Percentiles rank a stretch among this genome's conserved stretches.
Conservation (phyloP, 768 basidiomycete genomes). For the Tylopilus felleus region DNA sequence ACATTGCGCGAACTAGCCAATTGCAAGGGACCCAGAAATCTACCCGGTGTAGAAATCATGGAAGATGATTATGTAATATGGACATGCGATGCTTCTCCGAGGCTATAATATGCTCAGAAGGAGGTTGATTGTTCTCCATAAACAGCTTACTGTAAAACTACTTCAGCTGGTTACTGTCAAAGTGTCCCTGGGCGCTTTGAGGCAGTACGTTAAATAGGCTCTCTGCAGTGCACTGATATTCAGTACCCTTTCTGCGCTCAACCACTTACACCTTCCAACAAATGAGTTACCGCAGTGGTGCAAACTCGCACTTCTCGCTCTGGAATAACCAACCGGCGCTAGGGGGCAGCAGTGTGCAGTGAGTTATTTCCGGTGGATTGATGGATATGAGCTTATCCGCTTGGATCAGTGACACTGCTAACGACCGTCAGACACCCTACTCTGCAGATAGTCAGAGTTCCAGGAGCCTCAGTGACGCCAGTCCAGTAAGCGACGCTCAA, state of each 20-base stretch:
- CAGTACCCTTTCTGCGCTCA: background rate
- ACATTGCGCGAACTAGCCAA: background rate
- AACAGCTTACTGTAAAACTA: too few species aligned
- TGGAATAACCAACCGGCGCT: background rate
- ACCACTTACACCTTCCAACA: background rate
- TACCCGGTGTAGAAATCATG: too few species aligned
- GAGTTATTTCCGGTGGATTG: background rate
- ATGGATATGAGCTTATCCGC: background rate
- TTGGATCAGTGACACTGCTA: constrained; percentile 1
- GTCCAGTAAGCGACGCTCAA: constrained; percentile 20
- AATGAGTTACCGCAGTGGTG: constrained; percentile 8
- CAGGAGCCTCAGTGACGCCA: background rate
- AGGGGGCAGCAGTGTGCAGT: background rate
- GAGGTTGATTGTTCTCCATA: too few species aligned
- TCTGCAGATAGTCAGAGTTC: background rate
- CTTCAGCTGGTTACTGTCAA: too few species aligned
- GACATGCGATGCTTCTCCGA: too few species aligned
- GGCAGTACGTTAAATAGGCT: background rate
- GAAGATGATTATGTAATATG: too few species aligned
- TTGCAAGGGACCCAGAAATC: too few species aligned
- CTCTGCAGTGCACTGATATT: background rate
- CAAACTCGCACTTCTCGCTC: background rate
- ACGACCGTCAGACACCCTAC: constrained; percentile 3
- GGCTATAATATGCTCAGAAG: too few species aligned
- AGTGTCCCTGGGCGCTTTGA: background rate